Percentiles rank a stretch among this genome's conserved stretches.
These are phyloP conservation scores for Allium fistulosum DNA, from an alignment of 106 monocot species.

Conservation along the genomic window DNA sequence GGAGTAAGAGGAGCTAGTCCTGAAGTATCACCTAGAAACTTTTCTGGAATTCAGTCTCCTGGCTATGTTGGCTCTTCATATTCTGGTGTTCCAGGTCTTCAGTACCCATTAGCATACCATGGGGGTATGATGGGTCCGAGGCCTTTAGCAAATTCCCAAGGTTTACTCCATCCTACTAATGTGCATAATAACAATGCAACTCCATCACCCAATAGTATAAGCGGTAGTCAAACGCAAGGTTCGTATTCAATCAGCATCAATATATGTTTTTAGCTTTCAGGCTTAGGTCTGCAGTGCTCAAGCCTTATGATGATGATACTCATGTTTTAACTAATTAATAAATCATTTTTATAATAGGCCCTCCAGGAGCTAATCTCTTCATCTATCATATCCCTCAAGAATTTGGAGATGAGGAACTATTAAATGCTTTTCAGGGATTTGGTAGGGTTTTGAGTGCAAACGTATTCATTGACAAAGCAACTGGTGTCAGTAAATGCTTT, in stretches of 20 bases:
- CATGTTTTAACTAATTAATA: not conserved
- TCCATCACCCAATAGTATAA: conserved; percentile 28
- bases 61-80: conserved; percentile 56
- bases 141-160: conserved; percentile 40
- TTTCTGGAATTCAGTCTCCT: conserved; percentile 49
- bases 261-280: too few species aligned
- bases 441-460: conserved; percentile 94
- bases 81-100: conserved; percentile 56
- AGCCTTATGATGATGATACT: too few species aligned
- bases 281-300: too few species aligned
- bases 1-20: conserved; percentile 39
- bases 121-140: conserved; percentile 32
- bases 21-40: conserved; percentile 52
- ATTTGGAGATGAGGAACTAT: conserved; percentile 81
- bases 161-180: conserved; percentile 23
- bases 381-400: conserved; percentile 99
- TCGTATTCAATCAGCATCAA: too few species aligned
- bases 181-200: conserved; percentile 18
- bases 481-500: conserved; percentile 97
- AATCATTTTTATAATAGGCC: conserved; percentile 29
- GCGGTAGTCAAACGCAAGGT: conserved; percentile 77
- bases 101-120: conserved; percentile 63
- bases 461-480: conserved; percentile 92
- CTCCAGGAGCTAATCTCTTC: conserved; percentile 96
- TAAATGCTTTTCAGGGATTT: conserved; percentile 77